A percentile compares a stretch with the other conserved stretches of the same genome.
Evolutionary conservation across 352 stramenopile genomes (phyloP).

Genomic region (Phytopythium vexans): DNA sequence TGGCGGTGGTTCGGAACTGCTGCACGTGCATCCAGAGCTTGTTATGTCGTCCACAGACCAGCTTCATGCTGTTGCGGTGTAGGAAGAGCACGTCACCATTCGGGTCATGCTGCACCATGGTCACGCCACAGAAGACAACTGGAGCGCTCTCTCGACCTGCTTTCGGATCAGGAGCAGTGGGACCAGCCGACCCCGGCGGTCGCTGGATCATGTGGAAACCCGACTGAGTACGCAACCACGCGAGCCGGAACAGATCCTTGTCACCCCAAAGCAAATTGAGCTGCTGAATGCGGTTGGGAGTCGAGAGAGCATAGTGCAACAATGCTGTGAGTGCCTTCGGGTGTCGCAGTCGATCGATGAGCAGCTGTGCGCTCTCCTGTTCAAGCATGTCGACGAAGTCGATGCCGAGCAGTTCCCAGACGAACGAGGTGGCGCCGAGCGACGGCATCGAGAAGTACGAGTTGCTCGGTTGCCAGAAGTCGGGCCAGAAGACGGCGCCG

Average conservation of each 20-base stretch:
- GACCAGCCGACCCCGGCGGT: background rate
- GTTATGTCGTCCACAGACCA: background rate
- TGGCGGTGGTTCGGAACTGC: background rate
- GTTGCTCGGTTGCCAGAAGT: constrained; percentile 58
- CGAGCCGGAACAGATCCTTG: constrained; percentile 50
- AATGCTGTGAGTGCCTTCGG: constrained; percentile 28
- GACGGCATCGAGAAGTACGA: constrained; percentile 65
- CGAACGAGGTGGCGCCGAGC: constrained; percentile 25
- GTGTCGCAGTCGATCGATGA: constrained; percentile 36
- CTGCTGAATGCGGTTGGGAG: constrained; percentile 18
- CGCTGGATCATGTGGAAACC: background rate
- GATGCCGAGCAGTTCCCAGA: constrained; percentile 47
- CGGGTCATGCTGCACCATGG: too few species aligned
- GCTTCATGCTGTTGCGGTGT: too few species aligned
- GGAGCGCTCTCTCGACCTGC: background rate
- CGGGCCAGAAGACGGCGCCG: constrained; percentile 67
- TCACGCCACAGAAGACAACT: too few species aligned
- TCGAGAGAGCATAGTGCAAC: constrained; percentile 39
- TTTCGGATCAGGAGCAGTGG: background rate
- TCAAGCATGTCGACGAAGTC: constrained; percentile 42
- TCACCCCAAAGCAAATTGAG: constrained; percentile 46
- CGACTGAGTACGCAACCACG: background rate
- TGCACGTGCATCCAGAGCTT: background rate
- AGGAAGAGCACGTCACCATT: too few species aligned
- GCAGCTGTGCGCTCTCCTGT: constrained; percentile 50